These are phyloP conservation scores for Wickerhamomyces pijperi DNA, from an alignment of 805 yeast genomes.

Conservation along the genomic window DNA sequence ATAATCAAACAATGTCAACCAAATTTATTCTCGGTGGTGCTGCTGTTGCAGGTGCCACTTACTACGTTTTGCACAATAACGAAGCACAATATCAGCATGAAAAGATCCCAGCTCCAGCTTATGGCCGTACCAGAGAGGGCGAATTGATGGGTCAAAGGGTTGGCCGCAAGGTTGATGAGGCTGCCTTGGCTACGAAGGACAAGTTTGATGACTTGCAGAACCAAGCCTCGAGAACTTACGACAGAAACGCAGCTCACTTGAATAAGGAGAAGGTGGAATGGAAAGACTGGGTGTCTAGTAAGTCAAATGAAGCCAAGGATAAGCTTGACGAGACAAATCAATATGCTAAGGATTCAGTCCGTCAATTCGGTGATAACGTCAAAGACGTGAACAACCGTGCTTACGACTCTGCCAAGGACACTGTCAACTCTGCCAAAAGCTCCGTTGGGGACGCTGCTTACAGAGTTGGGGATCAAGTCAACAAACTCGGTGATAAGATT, in stretches of 20 bases:
- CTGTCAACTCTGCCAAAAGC: slow-evolving; percentile 9
- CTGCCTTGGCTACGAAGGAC: slow-evolving; percentile 9
- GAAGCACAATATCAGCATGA: not conserved
- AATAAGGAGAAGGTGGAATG: slow-evolving; percentile 9
- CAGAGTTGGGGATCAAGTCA: slow-evolving; percentile 2
- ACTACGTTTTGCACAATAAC: slow-evolving; percentile 14
- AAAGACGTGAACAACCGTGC: slow-evolving; percentile 13
- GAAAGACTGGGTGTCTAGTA: slow-evolving; percentile 15
- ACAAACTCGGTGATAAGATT: slow-evolving; percentile 3
- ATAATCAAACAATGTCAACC: slow-evolving; percentile 4
- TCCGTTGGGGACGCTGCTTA: slow-evolving; percentile 4
- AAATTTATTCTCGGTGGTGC: slow-evolving; percentile 15
- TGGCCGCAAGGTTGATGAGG: slow-evolving; percentile 18
- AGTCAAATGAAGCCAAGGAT: slow-evolving; percentile 7
- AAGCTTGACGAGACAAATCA: slow-evolving; percentile 7
- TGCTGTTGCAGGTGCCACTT: slow-evolving; percentile 16
- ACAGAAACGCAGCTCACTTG: slow-evolving; percentile 5
- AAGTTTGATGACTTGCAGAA: slow-evolving; percentile 8
- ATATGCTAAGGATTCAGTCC: slow-evolving; percentile 7
- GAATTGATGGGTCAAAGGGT: slow-evolving; percentile 13
- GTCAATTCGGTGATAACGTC: slow-evolving; percentile 9
- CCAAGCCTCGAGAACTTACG: slow-evolving; percentile 13
- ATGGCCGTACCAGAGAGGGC: slow-evolving; percentile 2
- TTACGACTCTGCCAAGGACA: slow-evolving; percentile 9
- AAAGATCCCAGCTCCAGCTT: slow-evolving; percentile 3